These are phyloP conservation scores for Litchi chinensis DNA, from an alignment of 345 rosid genomes.

Conservation along the genomic window DNA sequence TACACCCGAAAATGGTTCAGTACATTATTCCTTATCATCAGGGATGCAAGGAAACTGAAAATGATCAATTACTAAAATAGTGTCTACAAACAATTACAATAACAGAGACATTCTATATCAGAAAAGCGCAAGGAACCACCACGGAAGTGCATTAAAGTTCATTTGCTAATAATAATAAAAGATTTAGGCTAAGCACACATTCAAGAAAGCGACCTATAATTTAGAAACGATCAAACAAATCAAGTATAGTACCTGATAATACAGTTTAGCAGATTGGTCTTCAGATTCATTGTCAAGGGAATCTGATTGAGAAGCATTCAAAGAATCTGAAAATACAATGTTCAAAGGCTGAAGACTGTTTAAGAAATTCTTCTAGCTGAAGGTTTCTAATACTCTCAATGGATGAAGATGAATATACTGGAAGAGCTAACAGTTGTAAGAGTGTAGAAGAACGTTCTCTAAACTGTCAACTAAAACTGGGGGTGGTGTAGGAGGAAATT, in stretches of 20 bases:
- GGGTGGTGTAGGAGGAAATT: conserved; percentile 77
- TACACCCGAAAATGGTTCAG: conserved; percentile 59
- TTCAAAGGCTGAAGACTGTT: conserved; percentile 41
- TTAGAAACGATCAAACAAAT: conserved; percentile 7
- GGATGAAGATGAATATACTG: conserved; percentile 70
- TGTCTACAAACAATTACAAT: not conserved
- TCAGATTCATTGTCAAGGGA: conserved; percentile 41
- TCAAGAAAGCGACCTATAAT: not conserved
- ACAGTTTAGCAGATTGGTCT: conserved; percentile 46
- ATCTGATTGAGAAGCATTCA: conserved; percentile 35
- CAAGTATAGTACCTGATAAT: conserved; percentile 63
- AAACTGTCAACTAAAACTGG: conserved; percentile 67
- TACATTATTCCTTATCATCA: conserved; percentile 19
- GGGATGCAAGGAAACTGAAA: conserved; percentile 15
- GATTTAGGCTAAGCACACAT: too few species aligned
- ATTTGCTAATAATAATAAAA: conserved; percentile 6
- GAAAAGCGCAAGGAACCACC: not conserved
- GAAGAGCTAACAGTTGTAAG: conserved; percentile 66
- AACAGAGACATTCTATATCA: not conserved
- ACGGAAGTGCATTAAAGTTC: conserved; percentile 3
- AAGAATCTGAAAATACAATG: conserved; percentile 29
- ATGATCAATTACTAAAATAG: conserved; percentile 3
- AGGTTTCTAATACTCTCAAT: conserved; percentile 61
- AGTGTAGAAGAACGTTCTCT: conserved; percentile 57
- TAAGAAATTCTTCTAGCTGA: conserved; percentile 75